Evolutionary conservation across 1,284 basidiomycete genomes (phyloP), one percentile per base, ranked within the genome.

Genomic region (Trichosporon coremiiforme): DNA sequence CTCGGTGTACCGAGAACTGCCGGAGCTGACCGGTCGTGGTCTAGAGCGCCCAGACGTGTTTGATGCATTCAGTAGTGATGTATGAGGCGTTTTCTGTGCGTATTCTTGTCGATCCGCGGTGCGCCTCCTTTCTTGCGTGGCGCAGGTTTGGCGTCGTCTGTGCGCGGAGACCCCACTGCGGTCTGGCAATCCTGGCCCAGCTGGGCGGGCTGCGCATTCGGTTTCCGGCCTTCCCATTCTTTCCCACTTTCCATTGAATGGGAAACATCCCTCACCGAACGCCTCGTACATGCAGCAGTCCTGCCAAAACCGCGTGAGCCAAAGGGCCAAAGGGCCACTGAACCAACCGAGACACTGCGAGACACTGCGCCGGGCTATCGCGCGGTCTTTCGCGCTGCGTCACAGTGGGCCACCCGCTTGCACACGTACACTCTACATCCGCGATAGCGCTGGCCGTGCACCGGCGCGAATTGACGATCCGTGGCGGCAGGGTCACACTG

Each of bases 71-170:
- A 38, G 36, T 38, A 13, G 36, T 38, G 45, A 47, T 20, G 45
- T 20, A 5, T 7, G 45, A 47, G 45, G 45, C 45, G 50, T 22
- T 17, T 50, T 53, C 50, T 53, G 50, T 53, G 50, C 20, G 15
- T 35, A 53, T 53, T 53, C 20, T 53, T 53, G 50, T 53, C 50
- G 50, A 53, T 53, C 50, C 50, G 50, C 50, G 22, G 15, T 53
- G 50, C 50, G 50, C 50, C 50, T 53, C 50, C 22, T 20, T 22
- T 13, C 20, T 25, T 10, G 20, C 20, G 22, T 53, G 50, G 50
- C 50, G 50, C 25, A n/a, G 9, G n/a, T 12, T 53, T 53, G 50
- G 50, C 50, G 50, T 53, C 50, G 41, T 53, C 50, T 53, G 50
- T 53, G 50, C 50, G 41, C 41, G 41, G 41, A 45, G 41, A 45